Conservation (phyloP, 208 protist genomes). For the Crithidia acanthocephali region DNA sequence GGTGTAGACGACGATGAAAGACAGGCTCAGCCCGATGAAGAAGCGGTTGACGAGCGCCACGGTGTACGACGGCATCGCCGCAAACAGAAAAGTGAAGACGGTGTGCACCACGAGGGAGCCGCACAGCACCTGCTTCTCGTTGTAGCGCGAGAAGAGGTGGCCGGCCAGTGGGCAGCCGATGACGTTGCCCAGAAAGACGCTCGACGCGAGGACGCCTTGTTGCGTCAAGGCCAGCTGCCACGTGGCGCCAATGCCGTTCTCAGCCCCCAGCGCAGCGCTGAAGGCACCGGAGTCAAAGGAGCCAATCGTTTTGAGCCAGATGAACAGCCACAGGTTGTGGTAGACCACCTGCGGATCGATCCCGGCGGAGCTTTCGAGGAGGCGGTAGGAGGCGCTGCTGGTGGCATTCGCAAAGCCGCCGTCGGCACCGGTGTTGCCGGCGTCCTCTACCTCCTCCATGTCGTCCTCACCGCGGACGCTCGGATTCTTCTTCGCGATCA, state of each 20-base stretch:
- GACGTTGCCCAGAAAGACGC: conserved; percentile 88
- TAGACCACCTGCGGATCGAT: conserved; percentile 40
- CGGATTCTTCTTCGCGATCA: neutral
- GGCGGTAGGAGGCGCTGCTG: conserved; percentile 1
- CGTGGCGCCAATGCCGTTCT: conserved; percentile 71
- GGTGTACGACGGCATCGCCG: conserved; percentile 49
- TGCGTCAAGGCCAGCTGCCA: conserved; percentile 58
- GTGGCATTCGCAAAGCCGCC: neutral
- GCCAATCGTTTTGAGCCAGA: conserved; percentile 81
- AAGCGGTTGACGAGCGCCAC: conserved; percentile 78
- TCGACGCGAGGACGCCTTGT: conserved; percentile 77
- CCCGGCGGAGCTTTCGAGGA: neutral
- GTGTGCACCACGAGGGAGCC: conserved; percentile 70
- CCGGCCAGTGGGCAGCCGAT: conserved; percentile 82
- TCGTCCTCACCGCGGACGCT: neutral
- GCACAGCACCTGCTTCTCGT: conserved; percentile 66
- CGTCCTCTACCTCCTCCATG: neutral
- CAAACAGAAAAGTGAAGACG: conserved; percentile 84
- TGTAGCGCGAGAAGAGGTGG: conserved; percentile 69
- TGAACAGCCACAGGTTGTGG: conserved; percentile 80
- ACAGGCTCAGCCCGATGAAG: conserved; percentile 88
- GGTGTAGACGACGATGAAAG: conserved; percentile 92
- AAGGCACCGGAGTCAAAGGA: conserved; percentile 92
- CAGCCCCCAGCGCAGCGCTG: conserved; percentile 74
- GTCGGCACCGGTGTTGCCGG: neutral